These are phyloP conservation scores for Ilyonectria sp. DNA, from an alignment of 2,329 filamentous ascomycete species.

Conservation along the genomic window DNA sequence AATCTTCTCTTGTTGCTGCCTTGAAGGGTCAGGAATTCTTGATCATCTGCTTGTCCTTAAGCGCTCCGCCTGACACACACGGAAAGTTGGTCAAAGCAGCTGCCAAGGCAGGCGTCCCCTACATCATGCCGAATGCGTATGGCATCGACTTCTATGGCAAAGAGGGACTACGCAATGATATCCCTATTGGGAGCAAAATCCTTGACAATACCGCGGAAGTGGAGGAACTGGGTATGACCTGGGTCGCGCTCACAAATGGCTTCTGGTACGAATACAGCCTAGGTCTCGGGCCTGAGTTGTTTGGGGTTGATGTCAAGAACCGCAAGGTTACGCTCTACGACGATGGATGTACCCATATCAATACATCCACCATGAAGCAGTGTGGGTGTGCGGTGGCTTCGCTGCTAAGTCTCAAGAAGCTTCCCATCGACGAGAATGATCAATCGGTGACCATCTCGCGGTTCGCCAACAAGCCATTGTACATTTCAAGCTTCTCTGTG, in stretches of 20 bases:
- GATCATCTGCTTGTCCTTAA: conserved; percentile 65
- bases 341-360: conserved; percentile 70
- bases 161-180: conserved; percentile 55
- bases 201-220: conserved; percentile 53
- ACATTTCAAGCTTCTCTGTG: conserved; percentile 69
- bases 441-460: conserved; percentile 50
- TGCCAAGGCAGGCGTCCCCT: conserved; percentile 67
- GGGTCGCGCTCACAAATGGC: conserved; percentile 66
- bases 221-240: conserved; percentile 56
- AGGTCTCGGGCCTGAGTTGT: conserved; percentile 54
- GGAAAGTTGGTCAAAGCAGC: conserved; percentile 68
- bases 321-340: conserved; percentile 64
- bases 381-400: conserved; percentile 68
- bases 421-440: conserved; percentile 58
- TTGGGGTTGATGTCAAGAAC: conserved; percentile 65
- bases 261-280: conserved; percentile 72
- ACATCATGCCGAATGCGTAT: conserved; percentile 61
- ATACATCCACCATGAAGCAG: conserved; percentile 72
- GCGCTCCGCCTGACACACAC: conserved; percentile 61
- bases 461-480: conserved; percentile 61
- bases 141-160: conserved; percentile 59
- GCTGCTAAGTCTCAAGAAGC: conserved; percentile 61
- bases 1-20: conserved; percentile 61
- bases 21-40: conserved; percentile 69
- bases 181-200: conserved; percentile 54